phyloP scores from a whole-genome alignment of 2,329 filamentous ascomycete genomes.

The Xylariaceae sp. region DNA sequence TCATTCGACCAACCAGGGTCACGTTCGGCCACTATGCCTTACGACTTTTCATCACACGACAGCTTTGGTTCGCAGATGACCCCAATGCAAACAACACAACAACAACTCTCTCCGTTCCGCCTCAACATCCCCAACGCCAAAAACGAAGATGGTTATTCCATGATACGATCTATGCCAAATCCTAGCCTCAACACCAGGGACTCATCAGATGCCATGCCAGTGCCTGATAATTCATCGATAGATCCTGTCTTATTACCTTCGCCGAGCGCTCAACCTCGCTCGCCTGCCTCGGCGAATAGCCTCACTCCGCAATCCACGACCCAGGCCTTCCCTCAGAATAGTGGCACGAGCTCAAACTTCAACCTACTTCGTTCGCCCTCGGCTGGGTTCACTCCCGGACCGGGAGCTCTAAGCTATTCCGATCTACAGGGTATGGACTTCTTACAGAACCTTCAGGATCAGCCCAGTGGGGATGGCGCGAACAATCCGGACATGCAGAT shows the following conservation, averaged over 20 bases:
- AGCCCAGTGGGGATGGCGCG: constrained; percentile 18
- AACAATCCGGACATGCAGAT: constrained; percentile 44
- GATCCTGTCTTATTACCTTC: constrained; percentile 44
- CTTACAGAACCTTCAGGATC: constrained; percentile 40
- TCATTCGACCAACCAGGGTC: constrained; percentile 19
- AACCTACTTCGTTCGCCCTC: constrained; percentile 21
- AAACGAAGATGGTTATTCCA: constrained; percentile 35
- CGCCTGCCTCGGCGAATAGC: constrained; percentile 30
- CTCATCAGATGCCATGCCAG: constrained; percentile 20
- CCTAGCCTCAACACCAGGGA: constrained; percentile 34
- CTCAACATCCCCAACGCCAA: constrained; percentile 30
- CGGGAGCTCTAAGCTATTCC: constrained; percentile 32
- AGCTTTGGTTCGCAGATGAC: constrained; percentile 18
- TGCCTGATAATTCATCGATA: constrained; percentile 31
- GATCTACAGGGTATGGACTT: constrained; percentile 53
- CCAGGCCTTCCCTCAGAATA: constrained; percentile 16
- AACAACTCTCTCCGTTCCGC: constrained; percentile 23
- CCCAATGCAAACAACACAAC: constrained; percentile 3
- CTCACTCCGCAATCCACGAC: constrained; percentile 30
- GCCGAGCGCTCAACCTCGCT: constrained; percentile 32
- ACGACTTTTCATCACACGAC: constrained; percentile 18
- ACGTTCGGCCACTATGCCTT: constrained; percentile 15
- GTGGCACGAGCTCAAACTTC: constrained; percentile 16
- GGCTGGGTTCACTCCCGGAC: constrained; percentile 26
- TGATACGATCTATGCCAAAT: constrained; percentile 36